Evolutionary conservation across 176 grass and related monocot genomes (phyloP).

Genomic region (Aegilops bicornis): DNA sequence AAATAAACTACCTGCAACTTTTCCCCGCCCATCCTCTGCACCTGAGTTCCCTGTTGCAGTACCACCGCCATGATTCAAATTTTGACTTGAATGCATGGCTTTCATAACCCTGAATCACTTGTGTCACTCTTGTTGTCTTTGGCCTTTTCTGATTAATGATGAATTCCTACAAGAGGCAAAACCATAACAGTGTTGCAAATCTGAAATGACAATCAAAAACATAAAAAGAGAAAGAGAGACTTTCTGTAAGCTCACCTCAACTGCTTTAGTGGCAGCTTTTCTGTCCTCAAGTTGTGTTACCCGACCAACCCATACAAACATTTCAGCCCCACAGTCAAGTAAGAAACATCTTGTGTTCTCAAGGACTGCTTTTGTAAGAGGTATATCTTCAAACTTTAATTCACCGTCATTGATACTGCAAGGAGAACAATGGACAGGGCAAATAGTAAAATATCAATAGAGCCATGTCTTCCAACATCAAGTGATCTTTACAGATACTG

Average conservation of each 20-base stretch:
- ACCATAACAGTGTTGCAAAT: slow-evolving; percentile 9
- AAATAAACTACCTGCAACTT: slow-evolving; percentile 82
- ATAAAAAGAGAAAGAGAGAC: neutral
- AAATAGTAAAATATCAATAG: slow-evolving; percentile 2
- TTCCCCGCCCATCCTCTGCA: slow-evolving; percentile 81
- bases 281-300: slow-evolving; percentile 92
- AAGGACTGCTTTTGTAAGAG: slow-evolving; percentile 76
- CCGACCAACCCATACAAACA: slow-evolving; percentile 94
- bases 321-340: slow-evolving; percentile 86
- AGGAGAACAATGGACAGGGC: slow-evolving; percentile 29
- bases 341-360: slow-evolving; percentile 92
- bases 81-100: slow-evolving; percentile 87
- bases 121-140: slow-evolving; percentile 75
- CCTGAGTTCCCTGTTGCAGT: slow-evolving; percentile 51
- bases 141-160: slow-evolving; percentile 73
- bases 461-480: slow-evolving; percentile 61
- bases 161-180: slow-evolving; percentile 67
- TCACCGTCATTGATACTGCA: slow-evolving; percentile 81
- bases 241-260: slow-evolving; percentile 64
- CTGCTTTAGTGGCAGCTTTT: slow-evolving; percentile 82
- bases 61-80: slow-evolving; percentile 90
- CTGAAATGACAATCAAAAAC: slow-evolving; percentile 16
- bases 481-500: slow-evolving; percentile 66
- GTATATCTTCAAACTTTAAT: slow-evolving; percentile 74
- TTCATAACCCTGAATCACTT: slow-evolving; percentile 94